Base-by-base conservation (phyloP, 2,329 filamentous ascomycete species). In the Fusarium armeniacum region DNA sequence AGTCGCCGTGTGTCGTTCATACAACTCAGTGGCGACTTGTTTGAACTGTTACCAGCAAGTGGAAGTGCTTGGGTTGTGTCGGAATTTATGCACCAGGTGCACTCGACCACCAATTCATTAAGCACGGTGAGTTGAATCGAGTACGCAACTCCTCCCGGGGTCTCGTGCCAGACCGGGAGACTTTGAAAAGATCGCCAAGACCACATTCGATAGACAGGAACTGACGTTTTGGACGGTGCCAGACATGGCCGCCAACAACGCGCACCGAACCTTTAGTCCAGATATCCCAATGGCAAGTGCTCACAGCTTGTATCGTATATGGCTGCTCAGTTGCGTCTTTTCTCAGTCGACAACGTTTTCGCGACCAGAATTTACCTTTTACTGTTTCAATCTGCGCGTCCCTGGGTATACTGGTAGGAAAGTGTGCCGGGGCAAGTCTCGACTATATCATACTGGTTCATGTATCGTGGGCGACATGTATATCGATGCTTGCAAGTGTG, bases 291-390 rank as follows among this genome's bases (percentile, higher is more conserved):
- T 75, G 71, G 73, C 56, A 69, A 43, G 65, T 60, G 50, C 59
- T 74, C 41, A 51, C 52, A 44, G 67, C 73, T 26, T 75, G 73
- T 50, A 65, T 74, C 60, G 41, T 70, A 18, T 74, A 74, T 44
- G 73, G 71, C 18, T 75, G 71, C 44, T 75, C 73, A 22, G 35
- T 72, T 28, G 63, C 69, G 35, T 75, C 73, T 24, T 75, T 75
- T 47, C 57, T 75, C 44, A 57, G 65, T 32, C 71, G 73, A 32
- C 71, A 71, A 38, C 67, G 65, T 30, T 52, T 62, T n/a, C 58
- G 44, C 33, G 71, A 75, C 20, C 47, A 62, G 32, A 59, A 63
- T 18, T 57, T 74, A 22, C 22, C 67, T 6, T 62, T 61, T 45
- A 61, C 75, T 24, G 69, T 75, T 53, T 62, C 52, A 24, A n/a